Evolutionary conservation across 257 asterid species (phyloP).

Genomic region (Coffea eugenioides): DNA sequence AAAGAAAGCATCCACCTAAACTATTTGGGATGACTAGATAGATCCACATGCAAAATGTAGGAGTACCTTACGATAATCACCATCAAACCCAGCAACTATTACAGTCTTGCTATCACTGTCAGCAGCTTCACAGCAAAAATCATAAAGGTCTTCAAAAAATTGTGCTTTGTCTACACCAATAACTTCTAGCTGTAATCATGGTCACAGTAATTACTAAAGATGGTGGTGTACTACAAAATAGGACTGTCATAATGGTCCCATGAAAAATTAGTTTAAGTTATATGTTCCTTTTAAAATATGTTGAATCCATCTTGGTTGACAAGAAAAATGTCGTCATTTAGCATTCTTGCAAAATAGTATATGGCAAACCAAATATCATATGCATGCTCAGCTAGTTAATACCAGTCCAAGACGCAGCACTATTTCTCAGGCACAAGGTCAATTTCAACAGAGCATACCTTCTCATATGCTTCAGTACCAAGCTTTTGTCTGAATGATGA

Average conservation of each 20-base stretch:
- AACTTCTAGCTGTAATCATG: too few species aligned
- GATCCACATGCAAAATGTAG: neutral
- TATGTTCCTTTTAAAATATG: neutral
- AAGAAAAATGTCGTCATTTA: too few species aligned
- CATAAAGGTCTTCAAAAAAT: constrained; percentile 43
- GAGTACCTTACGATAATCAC: constrained; percentile 44
- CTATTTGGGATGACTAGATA: neutral
- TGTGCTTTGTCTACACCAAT: too few species aligned
- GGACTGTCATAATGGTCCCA: neutral
- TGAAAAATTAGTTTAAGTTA: neutral
- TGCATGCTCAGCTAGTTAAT: neutral
- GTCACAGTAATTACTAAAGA: neutral
- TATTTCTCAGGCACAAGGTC: neutral
- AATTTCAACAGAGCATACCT: constrained; percentile 35
- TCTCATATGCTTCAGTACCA: constrained; percentile 28
- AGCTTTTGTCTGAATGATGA: constrained; percentile 57
- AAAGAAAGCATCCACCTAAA: neutral
- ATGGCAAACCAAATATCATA: neutral
- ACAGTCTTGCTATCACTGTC: constrained; percentile 83
- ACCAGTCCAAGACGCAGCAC: neutral
- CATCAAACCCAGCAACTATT: constrained; percentile 60
- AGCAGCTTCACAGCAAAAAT: constrained; percentile 89
- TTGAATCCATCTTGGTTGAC: neutral
- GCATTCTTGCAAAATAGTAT: too few species aligned
- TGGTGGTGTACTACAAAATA: neutral